Evolutionary conservation across 768 basidiomycete genomes (phyloP), one percentile per base, ranked within the genome.

Genomic region (Hygrophorus russula): DNA sequence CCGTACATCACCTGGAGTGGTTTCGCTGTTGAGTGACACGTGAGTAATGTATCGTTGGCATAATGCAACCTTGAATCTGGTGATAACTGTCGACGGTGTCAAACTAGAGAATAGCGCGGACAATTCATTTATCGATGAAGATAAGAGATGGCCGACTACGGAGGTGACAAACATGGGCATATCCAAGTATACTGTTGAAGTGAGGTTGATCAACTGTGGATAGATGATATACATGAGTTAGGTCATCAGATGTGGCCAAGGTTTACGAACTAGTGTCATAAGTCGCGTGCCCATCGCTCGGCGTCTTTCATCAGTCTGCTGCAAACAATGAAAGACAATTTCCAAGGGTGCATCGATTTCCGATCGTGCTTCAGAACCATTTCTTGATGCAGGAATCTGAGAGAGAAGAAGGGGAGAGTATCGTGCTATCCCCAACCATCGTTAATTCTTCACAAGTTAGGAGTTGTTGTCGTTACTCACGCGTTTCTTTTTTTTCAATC

Each of bases 381-480:
- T 59, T 45, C 73, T 69, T 9, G 76, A 68, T 5, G 65, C 64
- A 18, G 80, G 77, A 11, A 84, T 70, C 56, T 82, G 79, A 15
- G 64, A 62, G 19, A 82, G 57, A 34, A 83, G 63, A 18, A 80
- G 63, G 4, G 68, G 62, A 4, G 79, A 81, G 49, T 71, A 66
- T 10, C 52, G 56, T 27, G 49, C 60, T 64, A 20, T 29, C 42
- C 10, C 31, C 17, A 14, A 11, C 30, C 20, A 39, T 37, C 19
- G n/a, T n/a, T n/a, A n/a, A n/a, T n/a, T n/a, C n/a, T n/a, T n/a
- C n/a, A n/a, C n/a, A n/a, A 46, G 37, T 36, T 11, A 43, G 19
- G 27, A 18, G 20, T 20, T 30, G 27, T 34, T 20, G 15, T 27
- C 32, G 14, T 15, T 37, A 32, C 40, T 36, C n/a, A 36, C 14